These are phyloP conservation scores for Piper longum DNA, from an alignment of 164 flowering plant genomes.

Conservation along the genomic window DNA sequence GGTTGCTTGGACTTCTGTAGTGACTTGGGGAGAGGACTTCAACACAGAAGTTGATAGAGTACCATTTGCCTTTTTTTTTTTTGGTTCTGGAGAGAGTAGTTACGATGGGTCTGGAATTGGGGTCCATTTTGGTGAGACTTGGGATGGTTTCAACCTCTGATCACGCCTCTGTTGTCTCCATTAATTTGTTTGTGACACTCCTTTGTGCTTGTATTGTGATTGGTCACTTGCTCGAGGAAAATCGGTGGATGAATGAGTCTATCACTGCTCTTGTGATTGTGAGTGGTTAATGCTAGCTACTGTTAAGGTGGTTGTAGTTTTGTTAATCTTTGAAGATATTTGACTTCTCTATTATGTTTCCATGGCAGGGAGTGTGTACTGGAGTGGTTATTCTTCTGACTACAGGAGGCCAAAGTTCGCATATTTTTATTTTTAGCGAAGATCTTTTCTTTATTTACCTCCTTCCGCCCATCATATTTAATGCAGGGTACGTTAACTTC, in stretches of 20 bases:
- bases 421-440: slow-evolving; percentile 7
- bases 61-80: no score
- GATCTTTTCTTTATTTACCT: slow-evolving; percentile 61
- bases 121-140: slow-evolving; percentile 11
- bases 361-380: slow-evolving; percentile 50
- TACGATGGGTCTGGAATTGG: neutral
- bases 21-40: no score
- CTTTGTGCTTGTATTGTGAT: slow-evolving; percentile 72
- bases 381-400: slow-evolving; percentile 46
- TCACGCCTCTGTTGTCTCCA: slow-evolving; percentile 55
- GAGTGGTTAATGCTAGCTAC: slow-evolving; percentile 11
- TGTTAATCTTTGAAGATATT: no score
- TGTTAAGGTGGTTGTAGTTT: neutral
- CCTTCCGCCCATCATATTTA: slow-evolving; percentile 71
- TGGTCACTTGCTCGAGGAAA: slow-evolving; percentile 50
- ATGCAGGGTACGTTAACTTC: slow-evolving; percentile 46
- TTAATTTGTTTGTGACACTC: slow-evolving; percentile 67
- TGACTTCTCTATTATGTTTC: neutral
- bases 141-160: slow-evolving; percentile 29
- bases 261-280: slow-evolving; percentile 72
- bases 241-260: slow-evolving; percentile 38
- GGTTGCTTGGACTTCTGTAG: no score
- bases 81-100: neutral
- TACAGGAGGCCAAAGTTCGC: slow-evolving; percentile 50
- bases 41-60: no score